phyloP scores from a whole-genome alignment of 768 basidiomycete genomes.

The Mycena rebaudengoi region DNA sequence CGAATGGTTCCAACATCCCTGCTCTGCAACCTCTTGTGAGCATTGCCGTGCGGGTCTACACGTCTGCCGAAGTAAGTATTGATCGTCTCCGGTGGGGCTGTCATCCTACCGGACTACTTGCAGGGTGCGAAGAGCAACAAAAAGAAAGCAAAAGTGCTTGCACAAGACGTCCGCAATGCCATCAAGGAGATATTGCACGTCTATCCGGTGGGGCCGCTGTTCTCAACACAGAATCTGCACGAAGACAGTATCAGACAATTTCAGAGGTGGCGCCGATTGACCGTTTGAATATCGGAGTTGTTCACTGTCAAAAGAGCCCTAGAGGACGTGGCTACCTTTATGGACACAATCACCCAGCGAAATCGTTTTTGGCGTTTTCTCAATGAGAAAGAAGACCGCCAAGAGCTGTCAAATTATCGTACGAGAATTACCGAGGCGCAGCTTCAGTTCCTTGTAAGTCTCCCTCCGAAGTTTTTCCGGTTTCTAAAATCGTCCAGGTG shows the following conservation, averaged over 20 bases:
- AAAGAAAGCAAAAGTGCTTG: neutral
- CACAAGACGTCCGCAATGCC: neutral
- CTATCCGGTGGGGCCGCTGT: neutral
- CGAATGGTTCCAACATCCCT: slow-evolving; percentile 1
- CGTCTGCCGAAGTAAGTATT: neutral
- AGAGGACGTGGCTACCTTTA: neutral
- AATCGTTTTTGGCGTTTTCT: neutral
- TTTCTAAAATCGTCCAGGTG: neutral
- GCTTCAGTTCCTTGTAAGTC: neutral
- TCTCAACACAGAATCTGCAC: neutral
- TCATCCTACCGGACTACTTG: neutral
- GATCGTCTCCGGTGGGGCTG: neutral
- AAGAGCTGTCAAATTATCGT: neutral
- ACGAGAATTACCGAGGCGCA: neutral
- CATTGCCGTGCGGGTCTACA: neutral
- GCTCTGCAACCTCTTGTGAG: neutral
- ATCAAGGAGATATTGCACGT: neutral
- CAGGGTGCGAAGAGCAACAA: neutral
- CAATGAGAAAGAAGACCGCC: neutral
- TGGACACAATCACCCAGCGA: neutral
- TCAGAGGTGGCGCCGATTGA: neutral
- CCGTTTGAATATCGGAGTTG: neutral
- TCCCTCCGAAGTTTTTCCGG: neutral
- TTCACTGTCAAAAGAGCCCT: neutral
- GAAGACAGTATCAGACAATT: neutral